A percentile compares a stretch with the other conserved stretches of the same genome.
Evolutionary conservation across 2,329 filamentous ascomycete genomes (phyloP).

Genomic region (Fusarium sp.): DNA sequence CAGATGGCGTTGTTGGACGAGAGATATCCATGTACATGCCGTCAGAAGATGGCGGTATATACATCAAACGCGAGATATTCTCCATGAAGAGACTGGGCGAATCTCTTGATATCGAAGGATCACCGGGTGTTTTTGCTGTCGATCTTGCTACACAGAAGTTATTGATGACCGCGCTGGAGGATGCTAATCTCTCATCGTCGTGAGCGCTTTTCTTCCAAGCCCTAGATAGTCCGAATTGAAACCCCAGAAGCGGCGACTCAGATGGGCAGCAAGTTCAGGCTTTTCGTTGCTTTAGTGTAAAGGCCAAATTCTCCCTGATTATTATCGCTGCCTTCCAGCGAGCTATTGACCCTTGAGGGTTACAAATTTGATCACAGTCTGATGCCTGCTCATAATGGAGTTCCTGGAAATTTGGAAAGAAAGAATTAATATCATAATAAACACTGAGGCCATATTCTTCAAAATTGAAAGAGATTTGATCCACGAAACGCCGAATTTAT

Average conservation of each 20-base stretch:
- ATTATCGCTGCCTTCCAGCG: background rate
- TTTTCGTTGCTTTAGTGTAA: fast-evolving
- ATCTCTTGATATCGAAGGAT: background rate
- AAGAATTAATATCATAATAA: background rate
- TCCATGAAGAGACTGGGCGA: background rate
- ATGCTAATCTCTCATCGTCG: background rate
- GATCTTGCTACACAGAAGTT: slow-evolving; percentile 4
- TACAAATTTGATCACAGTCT: background rate
- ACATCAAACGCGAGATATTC: slow-evolving; percentile 9
- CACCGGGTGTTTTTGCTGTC: slow-evolving; percentile 11
- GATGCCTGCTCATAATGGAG: background rate
- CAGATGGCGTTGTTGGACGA: background rate
- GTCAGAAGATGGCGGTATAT: background rate
- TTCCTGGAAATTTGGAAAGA: background rate
- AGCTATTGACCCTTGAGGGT: background rate
- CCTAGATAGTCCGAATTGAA: background rate
- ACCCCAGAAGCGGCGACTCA: background rate
- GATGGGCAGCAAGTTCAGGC: background rate
- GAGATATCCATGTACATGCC: slow-evolving; percentile 20
- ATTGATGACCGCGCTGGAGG: background rate
- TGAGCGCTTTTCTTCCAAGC: background rate
- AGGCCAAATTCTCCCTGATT: fast-evolving
- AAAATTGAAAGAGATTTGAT: background rate
- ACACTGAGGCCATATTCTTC: fast-evolving
- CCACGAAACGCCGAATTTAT: slow-evolving; percentile 9